Evolutionary conservation across 106 monocot species (phyloP), one percentile per base, ranked within the genome.

Genomic region (Allium cepa): DNA sequence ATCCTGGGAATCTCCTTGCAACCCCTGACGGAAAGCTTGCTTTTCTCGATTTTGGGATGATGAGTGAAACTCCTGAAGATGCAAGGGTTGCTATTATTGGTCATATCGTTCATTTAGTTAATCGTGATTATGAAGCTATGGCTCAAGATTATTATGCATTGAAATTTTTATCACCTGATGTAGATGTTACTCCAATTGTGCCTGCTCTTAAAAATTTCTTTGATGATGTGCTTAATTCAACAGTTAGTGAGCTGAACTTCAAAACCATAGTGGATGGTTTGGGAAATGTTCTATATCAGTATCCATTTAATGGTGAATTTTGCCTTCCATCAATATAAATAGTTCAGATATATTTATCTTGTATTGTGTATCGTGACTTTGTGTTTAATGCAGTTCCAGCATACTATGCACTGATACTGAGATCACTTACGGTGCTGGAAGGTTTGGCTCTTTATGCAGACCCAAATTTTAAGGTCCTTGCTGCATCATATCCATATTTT

Each of bases 31-130:
- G 99, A 49, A 99, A 80, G 67, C 87, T 99, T 51, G 99, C 99
- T 66, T 99, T 99, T 77, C 78, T 99, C 72, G 99, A 99, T 81
- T 99, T 99, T 81, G 99, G 99, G 26, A 99, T 99, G 99, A 99
- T 99, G 99, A 93, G 92, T 66, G 99, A 99, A 66, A 99, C 99
- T 1, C 97, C 97, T 46, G 99, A 99, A 70, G 87, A 85, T 57
- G 99, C 99, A 75, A 84, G 99, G 72, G 78, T 69, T 77, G 99
- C 99, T 60, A 93, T 99, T 47, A 99, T 99, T 57, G 92, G 92
- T 15, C 99, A 99, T 67, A 87, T 99, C 49, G 99, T 99, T 80
- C 99, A 99, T 74, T 81, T 99, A 87, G 99, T 99, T 74, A 99
- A 99, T 70, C 79, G 99, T 17, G 99, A 99, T 47, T 99, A 99